These are phyloP conservation scores for Corynascus novoguineensis DNA, from an alignment of 495 filamentous ascomycete species.

Conservation along the genomic window DNA sequence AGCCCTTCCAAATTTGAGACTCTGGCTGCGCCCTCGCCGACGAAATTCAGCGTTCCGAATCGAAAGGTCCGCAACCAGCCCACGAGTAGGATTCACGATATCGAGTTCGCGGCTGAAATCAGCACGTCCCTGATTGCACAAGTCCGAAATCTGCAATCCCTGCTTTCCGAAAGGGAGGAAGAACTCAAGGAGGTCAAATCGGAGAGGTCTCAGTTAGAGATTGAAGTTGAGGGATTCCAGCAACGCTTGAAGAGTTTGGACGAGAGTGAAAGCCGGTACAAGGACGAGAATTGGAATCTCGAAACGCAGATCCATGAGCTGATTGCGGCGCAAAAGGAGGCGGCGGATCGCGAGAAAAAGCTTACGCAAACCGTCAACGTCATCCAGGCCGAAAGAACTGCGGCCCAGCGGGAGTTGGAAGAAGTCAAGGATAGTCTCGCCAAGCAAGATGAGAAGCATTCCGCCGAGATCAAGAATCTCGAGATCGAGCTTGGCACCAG, in stretches of 20 bases:
- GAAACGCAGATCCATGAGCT: slow-evolving; percentile 85
- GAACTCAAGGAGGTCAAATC: slow-evolving; percentile 64
- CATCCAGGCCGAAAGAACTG: slow-evolving; percentile 67
- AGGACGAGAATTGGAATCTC: slow-evolving; percentile 96
- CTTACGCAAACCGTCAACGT: slow-evolving; percentile 64
- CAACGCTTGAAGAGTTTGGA: slow-evolving; percentile 75
- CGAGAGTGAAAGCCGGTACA: slow-evolving; percentile 90
- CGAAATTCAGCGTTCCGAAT: slow-evolving; percentile 77
- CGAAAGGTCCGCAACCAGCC: slow-evolving; percentile 89
- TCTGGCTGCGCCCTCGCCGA: slow-evolving; percentile 80
- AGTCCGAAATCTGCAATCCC: slow-evolving; percentile 77
- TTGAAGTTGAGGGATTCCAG: slow-evolving; percentile 71
- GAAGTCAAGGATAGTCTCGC: slow-evolving; percentile 73
- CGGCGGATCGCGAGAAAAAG: slow-evolving; percentile 71
- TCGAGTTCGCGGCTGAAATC: slow-evolving; percentile 94
- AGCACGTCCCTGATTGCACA: slow-evolving; percentile 84
- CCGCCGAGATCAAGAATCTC: slow-evolving; percentile 67
- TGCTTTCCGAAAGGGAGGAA: slow-evolving; percentile 83
- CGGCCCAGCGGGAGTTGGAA: slow-evolving; percentile 75
- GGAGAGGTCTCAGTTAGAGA: slow-evolving; percentile 71
- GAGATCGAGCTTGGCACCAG: slow-evolving; percentile 79
- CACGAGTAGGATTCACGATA: slow-evolving; percentile 77
- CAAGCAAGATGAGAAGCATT: slow-evolving; percentile 75
- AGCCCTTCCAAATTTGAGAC: slow-evolving; percentile 77
- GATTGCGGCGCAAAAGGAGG: slow-evolving; percentile 60